These are phyloP conservation scores for Solanum piurae DNA, from an alignment of 257 asterid genomes.

Conservation along the genomic window DNA sequence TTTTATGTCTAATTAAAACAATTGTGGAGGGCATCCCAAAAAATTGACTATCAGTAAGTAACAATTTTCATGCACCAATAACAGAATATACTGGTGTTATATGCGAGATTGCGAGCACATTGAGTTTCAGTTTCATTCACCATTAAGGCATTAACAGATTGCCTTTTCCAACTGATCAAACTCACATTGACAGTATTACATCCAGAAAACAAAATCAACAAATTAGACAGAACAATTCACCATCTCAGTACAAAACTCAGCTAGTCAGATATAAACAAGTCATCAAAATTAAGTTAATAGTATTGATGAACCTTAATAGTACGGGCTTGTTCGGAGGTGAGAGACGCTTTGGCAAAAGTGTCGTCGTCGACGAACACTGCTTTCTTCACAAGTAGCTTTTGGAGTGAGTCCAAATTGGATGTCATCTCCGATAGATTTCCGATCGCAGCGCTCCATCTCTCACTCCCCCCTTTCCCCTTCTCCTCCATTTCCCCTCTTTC, in stretches of 20 bases:
- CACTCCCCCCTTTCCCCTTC: constrained; percentile 46
- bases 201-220: not conserved
- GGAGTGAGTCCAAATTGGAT: constrained; percentile 69
- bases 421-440: constrained; percentile 70
- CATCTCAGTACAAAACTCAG: not conserved
- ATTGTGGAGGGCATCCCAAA: not conserved
- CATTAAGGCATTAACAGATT: not conserved
- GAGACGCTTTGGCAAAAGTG: constrained; percentile 77
- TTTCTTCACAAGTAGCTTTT: constrained; percentile 59
- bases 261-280: not conserved
- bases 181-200: not conserved
- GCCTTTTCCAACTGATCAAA: not conserved
- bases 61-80: not conserved
- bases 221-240: not conserved
- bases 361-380: constrained; percentile 87
- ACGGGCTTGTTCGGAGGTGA: constrained; percentile 83
- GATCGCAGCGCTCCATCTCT: constrained; percentile 91
- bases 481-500: constrained; percentile 33
- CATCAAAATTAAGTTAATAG: not conserved
- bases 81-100: not conserved
- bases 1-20: not conserved
- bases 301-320: constrained; percentile 52
- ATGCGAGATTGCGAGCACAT: not conserved
- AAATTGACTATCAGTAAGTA: not conserved
- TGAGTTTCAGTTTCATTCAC: not conserved